phyloP scores from a whole-genome alignment of 2,329 filamentous ascomycete species.

The Colletotrichum tabaci region DNA sequence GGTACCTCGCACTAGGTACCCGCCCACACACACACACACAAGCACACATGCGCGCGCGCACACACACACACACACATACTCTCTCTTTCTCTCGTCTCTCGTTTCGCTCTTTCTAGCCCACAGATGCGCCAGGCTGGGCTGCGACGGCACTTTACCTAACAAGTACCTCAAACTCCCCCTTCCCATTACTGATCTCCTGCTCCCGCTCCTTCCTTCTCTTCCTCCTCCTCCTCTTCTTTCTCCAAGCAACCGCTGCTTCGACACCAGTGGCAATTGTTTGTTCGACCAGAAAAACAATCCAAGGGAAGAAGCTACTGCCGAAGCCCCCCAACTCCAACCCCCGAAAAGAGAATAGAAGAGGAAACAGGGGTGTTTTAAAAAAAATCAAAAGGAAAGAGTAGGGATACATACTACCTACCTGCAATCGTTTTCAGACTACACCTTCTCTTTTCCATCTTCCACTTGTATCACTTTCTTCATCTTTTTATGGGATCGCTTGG shows the following conservation, averaged over 20 bases:
- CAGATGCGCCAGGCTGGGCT: conserved; percentile 38
- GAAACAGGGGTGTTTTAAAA: not conserved
- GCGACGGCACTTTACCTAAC: conserved; percentile 40
- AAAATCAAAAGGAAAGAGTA: not conserved
- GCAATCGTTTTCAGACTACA: too few relatives aligned
- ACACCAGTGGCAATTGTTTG: conserved; percentile 40
- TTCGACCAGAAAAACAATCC: conserved; percentile 32
- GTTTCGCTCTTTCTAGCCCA: conserved; percentile 26
- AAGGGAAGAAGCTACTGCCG: conserved; percentile 1
- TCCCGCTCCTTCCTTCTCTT: conserved; percentile 17
- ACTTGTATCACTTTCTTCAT: not conserved
- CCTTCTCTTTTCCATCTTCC: too few relatives aligned
- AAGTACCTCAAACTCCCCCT: conserved; percentile 41
- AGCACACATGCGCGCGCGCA: conserved; percentile 17
- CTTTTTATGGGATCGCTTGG: conserved; percentile 17
- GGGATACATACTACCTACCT: not conserved
- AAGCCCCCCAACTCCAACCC: not conserved
- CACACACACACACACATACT: conserved; percentile 17
- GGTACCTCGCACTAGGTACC: conserved; percentile 37
- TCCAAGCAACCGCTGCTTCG: conserved; percentile 40
- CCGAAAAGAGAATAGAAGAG: not conserved
- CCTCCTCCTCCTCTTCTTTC: conserved; percentile 23
- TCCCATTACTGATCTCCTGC: conserved; percentile 35
- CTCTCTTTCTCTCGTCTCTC: conserved; percentile 15
- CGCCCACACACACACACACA: conserved; percentile 27